A percentile compares a stretch with the other conserved stretches of the same genome.
Conservation (phyloP, 441 rosid genomes). For the Erodium texanum region DNA sequence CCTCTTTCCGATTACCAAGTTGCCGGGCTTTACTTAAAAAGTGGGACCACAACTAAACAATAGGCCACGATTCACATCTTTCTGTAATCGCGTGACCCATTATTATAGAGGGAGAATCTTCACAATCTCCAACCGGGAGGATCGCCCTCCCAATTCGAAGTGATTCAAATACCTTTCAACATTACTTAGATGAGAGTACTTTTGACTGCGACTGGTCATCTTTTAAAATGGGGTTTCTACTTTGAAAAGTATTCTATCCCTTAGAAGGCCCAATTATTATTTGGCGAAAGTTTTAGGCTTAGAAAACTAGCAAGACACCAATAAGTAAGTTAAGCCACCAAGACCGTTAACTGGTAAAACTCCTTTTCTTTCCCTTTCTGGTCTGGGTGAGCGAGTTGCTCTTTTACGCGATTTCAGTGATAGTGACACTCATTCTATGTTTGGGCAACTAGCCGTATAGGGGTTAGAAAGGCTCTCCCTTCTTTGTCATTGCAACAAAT, state of each 20-base stretch:
- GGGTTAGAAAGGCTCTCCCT: no score
- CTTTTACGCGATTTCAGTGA: constrained; percentile 1
- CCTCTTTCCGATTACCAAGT: no score
- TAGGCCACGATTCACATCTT: not conserved
- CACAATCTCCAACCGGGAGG: not conserved
- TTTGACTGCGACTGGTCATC: not conserved
- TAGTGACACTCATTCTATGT: not conserved
- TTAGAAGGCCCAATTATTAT: not conserved
- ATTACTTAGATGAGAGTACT: not conserved
- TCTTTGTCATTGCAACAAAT: not conserved
- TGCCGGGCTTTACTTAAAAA: no score
- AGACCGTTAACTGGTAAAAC: not conserved
- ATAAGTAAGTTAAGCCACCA: no score
- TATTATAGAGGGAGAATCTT: not conserved
- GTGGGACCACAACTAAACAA: no score
- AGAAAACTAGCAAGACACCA: not conserved
- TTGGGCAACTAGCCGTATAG: not conserved
- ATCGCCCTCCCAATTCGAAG: not conserved
- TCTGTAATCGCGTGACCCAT: not conserved
- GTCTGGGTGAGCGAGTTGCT: not conserved
- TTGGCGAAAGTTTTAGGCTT: not conserved
- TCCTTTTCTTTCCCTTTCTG: no score
- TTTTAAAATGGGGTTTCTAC: not conserved
- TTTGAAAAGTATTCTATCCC: not conserved
- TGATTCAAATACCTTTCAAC: not conserved